Conservation (phyloP, 306 rosid species). For the Corylus americana region DNA sequence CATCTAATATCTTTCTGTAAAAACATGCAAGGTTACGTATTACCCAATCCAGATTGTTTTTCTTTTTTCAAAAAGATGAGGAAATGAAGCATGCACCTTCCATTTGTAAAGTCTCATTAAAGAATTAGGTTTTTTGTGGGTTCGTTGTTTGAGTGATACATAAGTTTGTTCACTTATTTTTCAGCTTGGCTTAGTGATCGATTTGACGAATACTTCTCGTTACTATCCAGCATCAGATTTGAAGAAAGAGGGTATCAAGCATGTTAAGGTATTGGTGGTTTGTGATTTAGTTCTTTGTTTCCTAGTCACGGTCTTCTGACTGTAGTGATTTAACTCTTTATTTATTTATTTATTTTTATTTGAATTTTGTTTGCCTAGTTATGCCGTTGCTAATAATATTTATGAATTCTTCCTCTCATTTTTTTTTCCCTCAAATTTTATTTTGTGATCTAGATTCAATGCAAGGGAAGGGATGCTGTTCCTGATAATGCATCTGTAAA, state of each 20-base stretch:
- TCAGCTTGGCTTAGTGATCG: conserved; percentile 99
- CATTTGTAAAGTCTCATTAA: not conserved
- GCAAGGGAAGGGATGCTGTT: conserved; percentile 93
- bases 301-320: conserved; percentile 7
- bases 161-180: conserved; percentile 34
- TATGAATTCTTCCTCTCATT: not conserved
- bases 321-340: conserved; percentile 19
- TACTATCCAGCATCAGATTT: conserved; percentile 80
- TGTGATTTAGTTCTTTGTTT: conserved; percentile 18
- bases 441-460: conserved; percentile 73
- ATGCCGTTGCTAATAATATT: not conserved
- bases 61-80: not conserved
- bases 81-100: not conserved
- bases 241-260: conserved; percentile 95
- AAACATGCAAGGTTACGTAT: not conserved
- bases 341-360: not conserved
- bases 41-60: not conserved
- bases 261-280: conserved; percentile 71
- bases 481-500: conserved; percentile 90
- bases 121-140: not conserved
- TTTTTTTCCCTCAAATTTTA: conserved; percentile 26
- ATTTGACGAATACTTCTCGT: conserved; percentile 89
- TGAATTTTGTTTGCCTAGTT: not conserved
- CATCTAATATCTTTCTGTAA: not conserved
- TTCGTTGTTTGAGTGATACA: conserved; percentile 3